Conservation (phyloP, 2,329 filamentous ascomycete species). For the Penicillium sclerotigenum region DNA sequence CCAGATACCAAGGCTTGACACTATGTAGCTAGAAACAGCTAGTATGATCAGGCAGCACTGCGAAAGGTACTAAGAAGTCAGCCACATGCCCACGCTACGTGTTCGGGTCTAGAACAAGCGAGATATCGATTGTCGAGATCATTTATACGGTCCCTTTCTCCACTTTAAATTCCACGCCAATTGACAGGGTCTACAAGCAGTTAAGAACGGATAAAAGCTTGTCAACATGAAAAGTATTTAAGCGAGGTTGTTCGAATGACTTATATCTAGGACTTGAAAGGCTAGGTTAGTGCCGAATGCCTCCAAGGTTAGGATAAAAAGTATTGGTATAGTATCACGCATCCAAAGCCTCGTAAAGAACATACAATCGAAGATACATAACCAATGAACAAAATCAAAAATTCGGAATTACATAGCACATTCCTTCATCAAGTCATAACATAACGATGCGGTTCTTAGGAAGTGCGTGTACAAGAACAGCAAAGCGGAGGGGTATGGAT, state of each 20-base stretch:
- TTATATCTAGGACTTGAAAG: neutral
- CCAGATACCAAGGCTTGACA: too few species aligned
- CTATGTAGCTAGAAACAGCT: too few species aligned
- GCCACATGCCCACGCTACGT: neutral
- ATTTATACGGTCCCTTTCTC: neutral
- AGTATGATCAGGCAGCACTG: too few species aligned
- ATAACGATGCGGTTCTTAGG: slow-evolving; percentile 6
- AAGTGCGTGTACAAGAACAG: neutral
- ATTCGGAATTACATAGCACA: slow-evolving; percentile 17
- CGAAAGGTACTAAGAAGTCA: too few species aligned
- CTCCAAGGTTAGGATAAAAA: neutral
- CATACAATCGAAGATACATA: neutral
- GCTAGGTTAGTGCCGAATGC: too few species aligned
- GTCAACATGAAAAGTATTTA: neutral
- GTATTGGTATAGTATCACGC: neutral
- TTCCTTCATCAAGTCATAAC: slow-evolving; percentile 24
- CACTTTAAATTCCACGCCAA: neutral
- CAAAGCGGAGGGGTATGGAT: neutral
- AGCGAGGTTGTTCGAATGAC: too few species aligned
- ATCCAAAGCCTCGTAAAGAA: neutral
- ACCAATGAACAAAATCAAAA: slow-evolving; percentile 2
- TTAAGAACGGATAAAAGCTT: neutral
- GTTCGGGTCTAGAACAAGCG: neutral
- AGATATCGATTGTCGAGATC: neutral
- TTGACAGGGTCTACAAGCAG: neutral